A percentile compares a stretch with the other conserved stretches of the same genome.
These are phyloP conservation scores for Neurospora crassa DNA, from an alignment of 2,329 filamentous ascomycete genomes.

Conservation along the genomic window DNA sequence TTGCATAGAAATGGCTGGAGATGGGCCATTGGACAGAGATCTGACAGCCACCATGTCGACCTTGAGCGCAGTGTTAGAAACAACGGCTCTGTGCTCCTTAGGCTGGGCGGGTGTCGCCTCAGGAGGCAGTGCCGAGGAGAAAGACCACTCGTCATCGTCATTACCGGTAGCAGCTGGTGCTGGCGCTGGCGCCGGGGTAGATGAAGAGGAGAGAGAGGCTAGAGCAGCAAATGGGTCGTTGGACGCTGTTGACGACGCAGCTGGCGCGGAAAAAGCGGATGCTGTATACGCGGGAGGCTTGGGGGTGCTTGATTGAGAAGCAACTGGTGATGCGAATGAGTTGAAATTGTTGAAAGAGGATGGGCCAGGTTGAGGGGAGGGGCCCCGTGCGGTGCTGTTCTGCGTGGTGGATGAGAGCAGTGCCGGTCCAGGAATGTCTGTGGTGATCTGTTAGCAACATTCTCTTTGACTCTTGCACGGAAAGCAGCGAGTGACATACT, in stretches of 20 bases:
- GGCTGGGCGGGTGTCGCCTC: slow-evolving; percentile 42
- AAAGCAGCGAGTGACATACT: slow-evolving; percentile 36
- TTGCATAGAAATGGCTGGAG: slow-evolving; percentile 51
- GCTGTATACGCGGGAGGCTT: slow-evolving; percentile 39
- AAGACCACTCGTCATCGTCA: slow-evolving; percentile 90
- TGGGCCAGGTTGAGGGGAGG: slow-evolving; percentile 22
- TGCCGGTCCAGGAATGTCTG: slow-evolving; percentile 56
- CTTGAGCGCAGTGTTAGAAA: slow-evolving; percentile 61
- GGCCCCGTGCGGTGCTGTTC: slow-evolving; percentile 44
- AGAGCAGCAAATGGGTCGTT: slow-evolving; percentile 46
- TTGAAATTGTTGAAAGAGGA: slow-evolving; percentile 41
- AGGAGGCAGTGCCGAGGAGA: slow-evolving; percentile 73
- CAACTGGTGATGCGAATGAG: slow-evolving; percentile 42
- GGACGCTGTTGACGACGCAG: slow-evolving; percentile 25
- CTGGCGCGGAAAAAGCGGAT: slow-evolving; percentile 33
- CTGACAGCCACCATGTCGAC: slow-evolving; percentile 66
- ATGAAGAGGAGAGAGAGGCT: slow-evolving; percentile 28
- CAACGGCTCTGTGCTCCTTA: slow-evolving; percentile 51
- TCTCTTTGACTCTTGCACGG: not conserved
- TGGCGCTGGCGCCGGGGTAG: slow-evolving; percentile 21
- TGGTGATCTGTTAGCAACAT: slow-evolving; percentile 17
- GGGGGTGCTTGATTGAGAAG: slow-evolving; percentile 43
- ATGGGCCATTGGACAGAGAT: slow-evolving; percentile 37
- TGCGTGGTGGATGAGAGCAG: slow-evolving; percentile 56
- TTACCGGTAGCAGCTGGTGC: slow-evolving; percentile 25